Evolutionary conservation across 2,329 filamentous ascomycete species (phyloP).

Genomic region (Ophiostoma quercus): DNA sequence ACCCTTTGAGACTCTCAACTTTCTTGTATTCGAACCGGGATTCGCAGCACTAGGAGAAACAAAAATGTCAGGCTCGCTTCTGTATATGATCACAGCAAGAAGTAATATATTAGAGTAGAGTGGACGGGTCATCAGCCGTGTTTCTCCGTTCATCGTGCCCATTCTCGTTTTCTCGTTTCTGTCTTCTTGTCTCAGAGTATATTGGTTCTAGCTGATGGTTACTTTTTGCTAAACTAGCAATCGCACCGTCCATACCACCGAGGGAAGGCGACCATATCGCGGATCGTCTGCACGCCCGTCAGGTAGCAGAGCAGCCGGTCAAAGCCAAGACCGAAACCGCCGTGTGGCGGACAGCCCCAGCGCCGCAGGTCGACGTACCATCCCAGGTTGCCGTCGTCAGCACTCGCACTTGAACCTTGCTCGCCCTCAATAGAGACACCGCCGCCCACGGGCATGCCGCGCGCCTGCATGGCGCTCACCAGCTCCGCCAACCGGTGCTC

Average conservation of each 20-base stretch:
- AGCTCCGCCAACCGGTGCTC: conserved; percentile 53
- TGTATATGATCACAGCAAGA: not conserved
- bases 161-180: too few relatives aligned
- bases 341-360: conserved; percentile 88
- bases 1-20: not conserved
- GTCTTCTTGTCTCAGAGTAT: not conserved
- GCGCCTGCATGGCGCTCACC: conserved; percentile 18
- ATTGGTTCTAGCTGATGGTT: not conserved
- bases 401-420: not conserved
- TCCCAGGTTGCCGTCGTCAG: conserved; percentile 46
- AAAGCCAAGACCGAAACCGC: conserved; percentile 85
- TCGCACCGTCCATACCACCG: conserved; percentile 63
- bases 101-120: not conserved
- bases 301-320: conserved; percentile 82
- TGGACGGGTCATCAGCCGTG: not conserved
- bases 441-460: conserved; percentile 18
- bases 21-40: not conserved
- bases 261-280: conserved; percentile 82
- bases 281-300: conserved; percentile 71
- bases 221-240: conserved; percentile 38
- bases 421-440: not conserved
- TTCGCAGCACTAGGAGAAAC: not conserved
- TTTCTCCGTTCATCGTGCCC: not conserved
- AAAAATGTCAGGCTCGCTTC: not conserved
- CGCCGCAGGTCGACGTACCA: conserved; percentile 88